Conservation (phyloP, 2,329 filamentous ascomycete genomes). For the Cercospora janseana region DNA sequence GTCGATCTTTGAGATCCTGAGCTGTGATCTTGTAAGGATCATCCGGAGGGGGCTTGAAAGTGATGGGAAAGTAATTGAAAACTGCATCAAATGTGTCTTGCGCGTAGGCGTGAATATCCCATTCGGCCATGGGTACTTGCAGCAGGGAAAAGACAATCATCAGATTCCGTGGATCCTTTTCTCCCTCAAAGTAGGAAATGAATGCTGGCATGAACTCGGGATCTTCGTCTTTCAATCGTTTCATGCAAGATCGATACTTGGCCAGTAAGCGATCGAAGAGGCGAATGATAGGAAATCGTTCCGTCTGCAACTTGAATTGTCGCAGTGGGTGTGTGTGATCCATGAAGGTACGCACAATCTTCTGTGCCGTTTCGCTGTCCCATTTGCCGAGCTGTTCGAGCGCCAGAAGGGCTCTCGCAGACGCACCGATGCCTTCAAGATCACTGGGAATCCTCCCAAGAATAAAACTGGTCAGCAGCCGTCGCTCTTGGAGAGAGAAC, state of each 20-base stretch:
- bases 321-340: slow-evolving; percentile 58
- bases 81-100: slow-evolving; percentile 66
- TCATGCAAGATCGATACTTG: slow-evolving; percentile 58
- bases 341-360: slow-evolving; percentile 51
- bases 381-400: slow-evolving; percentile 61
- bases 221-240: slow-evolving; percentile 54
- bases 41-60: slow-evolving; percentile 66
- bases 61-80: slow-evolving; percentile 72
- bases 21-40: slow-evolving; percentile 69
- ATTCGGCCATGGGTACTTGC: slow-evolving; percentile 66
- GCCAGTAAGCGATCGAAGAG: slow-evolving; percentile 62
- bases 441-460: slow-evolving; percentile 63
- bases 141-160: slow-evolving; percentile 70
- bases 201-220: slow-evolving; percentile 59
- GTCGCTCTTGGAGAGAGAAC: slow-evolving; percentile 60
- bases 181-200: slow-evolving; percentile 64
- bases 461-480: slow-evolving; percentile 61
- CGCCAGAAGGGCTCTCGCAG: slow-evolving; percentile 57
- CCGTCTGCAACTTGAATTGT: slow-evolving; percentile 60
- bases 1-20: slow-evolving; percentile 63
- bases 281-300: slow-evolving; percentile 60
- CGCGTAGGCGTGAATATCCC: slow-evolving; percentile 60
- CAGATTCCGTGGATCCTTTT: slow-evolving; percentile 67
- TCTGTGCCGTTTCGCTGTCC: slow-evolving; percentile 55
- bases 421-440: slow-evolving; percentile 54